Conservation (phyloP, 192 early-diverging fungal genomes). For the Coemansia sp. region DNA sequence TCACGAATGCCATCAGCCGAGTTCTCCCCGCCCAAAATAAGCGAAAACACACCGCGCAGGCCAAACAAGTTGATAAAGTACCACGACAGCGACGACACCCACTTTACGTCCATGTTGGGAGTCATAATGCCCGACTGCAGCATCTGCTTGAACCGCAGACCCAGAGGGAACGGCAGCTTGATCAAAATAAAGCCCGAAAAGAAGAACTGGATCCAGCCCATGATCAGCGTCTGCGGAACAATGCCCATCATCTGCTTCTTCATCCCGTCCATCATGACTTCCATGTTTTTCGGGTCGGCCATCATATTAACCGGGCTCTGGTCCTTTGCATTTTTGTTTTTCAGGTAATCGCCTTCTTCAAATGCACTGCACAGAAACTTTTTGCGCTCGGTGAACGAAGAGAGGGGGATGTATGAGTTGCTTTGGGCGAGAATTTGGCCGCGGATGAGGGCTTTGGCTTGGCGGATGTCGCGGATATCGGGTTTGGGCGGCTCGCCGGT, state of each 20-base stretch:
- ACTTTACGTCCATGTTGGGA: constrained; percentile 93
- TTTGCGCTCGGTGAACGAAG: constrained; percentile 73
- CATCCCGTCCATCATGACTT: constrained; percentile 96
- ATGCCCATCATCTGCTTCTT: constrained; percentile 97
- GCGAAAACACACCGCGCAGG: constrained; percentile 83
- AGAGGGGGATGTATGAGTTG: constrained; percentile 64
- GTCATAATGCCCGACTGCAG: constrained; percentile 95
- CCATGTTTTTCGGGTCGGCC: constrained; percentile 90
- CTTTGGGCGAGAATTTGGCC: constrained; percentile 66
- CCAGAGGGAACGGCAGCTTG: constrained; percentile 95
- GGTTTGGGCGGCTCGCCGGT: constrained; percentile 76
- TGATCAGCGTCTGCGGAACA: constrained; percentile 97
- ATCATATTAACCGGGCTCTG: constrained; percentile 74
- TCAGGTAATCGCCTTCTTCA: constrained; percentile 79
- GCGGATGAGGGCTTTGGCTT: constrained; percentile 78
- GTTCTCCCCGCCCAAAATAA: constrained; percentile 90
- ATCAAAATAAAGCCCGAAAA: constrained; percentile 96
- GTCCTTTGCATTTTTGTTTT: constrained; percentile 68
- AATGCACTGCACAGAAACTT: constrained; percentile 71
- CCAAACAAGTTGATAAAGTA: constrained; percentile 99
- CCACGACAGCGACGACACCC: constrained; percentile 97
- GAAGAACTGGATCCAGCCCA: constrained; percentile 99
- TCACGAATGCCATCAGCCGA: constrained; percentile 81
- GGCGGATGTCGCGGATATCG: constrained; percentile 74
- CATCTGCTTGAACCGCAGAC: constrained; percentile 96